Percentiles rank a stretch among this genome's conserved stretches.
phyloP scores from a whole-genome alignment of 768 basidiomycete genomes.

The Nidularia pulvinata region DNA sequence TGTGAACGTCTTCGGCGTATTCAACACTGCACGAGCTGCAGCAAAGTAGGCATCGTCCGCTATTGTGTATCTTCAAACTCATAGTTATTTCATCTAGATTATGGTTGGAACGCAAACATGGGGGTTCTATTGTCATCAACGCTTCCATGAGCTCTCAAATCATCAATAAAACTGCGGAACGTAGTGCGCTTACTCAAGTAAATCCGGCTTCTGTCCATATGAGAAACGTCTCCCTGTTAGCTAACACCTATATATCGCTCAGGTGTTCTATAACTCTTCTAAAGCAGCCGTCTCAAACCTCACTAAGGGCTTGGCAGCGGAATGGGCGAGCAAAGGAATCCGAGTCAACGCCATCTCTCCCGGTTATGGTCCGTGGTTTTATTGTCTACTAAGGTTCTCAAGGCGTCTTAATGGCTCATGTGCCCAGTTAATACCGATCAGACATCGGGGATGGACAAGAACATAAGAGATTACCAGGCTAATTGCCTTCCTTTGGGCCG shows the following conservation, averaged over 20 bases:
- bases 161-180: conserved; percentile 47
- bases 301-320: conserved; percentile 56
- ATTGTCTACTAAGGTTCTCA: not conserved
- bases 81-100: conserved; percentile 26
- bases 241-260: conserved; percentile 14
- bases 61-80: not conserved
- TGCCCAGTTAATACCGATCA: conserved; percentile 57
- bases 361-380: conserved; percentile 45
- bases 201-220: too few species aligned
- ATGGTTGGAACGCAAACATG: conserved; percentile 33
- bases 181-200: conserved; percentile 52
- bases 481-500: conserved; percentile 50
- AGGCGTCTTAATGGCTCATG: not conserved
- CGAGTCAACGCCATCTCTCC: conserved; percentile 64
- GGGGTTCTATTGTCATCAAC: conserved; percentile 62
- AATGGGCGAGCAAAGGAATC: conserved; percentile 56
- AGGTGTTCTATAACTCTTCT: conserved; percentile 63
- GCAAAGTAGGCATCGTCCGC: conserved; percentile 40
- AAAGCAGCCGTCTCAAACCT: conserved; percentile 66
- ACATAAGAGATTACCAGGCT: conserved; percentile 46
- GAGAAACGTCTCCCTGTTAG: too few species aligned
- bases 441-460: conserved; percentile 49
- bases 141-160: conserved; percentile 71
- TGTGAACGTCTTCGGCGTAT: conserved; percentile 67
- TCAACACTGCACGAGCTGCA: conserved; percentile 59